Percentiles rank a stretch among this genome's conserved stretches.
Conservation (phyloP, 1,284 basidiomycete species). For the Fomitopsis palustris region DNA sequence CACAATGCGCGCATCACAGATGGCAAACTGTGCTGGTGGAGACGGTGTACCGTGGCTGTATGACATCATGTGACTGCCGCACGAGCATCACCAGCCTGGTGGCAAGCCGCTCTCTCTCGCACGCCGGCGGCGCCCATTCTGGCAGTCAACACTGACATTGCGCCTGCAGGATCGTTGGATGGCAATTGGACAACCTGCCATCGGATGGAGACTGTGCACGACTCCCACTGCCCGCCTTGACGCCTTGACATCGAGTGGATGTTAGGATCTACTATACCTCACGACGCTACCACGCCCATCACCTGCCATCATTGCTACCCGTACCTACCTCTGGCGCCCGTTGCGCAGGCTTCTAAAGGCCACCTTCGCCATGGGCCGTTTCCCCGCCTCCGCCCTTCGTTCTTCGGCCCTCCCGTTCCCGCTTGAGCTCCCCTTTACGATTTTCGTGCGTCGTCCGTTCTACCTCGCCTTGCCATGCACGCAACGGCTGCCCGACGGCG, state of each 20-base stretch:
- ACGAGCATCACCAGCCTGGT: background rate
- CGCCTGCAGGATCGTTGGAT: background rate
- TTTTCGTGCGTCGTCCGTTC: conserved; percentile 11
- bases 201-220: background rate
- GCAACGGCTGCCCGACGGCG: conserved; percentile 19
- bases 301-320: conserved; percentile 5
- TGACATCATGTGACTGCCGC: background rate
- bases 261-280: background rate
- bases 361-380: background rate
- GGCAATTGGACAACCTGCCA: background rate
- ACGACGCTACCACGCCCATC: conserved; percentile 9
- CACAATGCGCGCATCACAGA: background rate
- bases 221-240: background rate
- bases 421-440: conserved; percentile 10
- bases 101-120: background rate
- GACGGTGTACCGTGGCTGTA: background rate
- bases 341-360: background rate
- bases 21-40: background rate
- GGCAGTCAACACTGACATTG: background rate
- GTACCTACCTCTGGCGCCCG: background rate
- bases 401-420: conserved; percentile 3
- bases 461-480: conserved; percentile 18
- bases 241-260: background rate
- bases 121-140: background rate
- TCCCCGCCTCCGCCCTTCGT: conserved; percentile 6